A percentile compares a stretch with the other conserved stretches of the same genome.
These are phyloP conservation scores for Salmacisia buchloeana DNA, from an alignment of 1,284 basidiomycete genomes.

Conservation along the genomic window DNA sequence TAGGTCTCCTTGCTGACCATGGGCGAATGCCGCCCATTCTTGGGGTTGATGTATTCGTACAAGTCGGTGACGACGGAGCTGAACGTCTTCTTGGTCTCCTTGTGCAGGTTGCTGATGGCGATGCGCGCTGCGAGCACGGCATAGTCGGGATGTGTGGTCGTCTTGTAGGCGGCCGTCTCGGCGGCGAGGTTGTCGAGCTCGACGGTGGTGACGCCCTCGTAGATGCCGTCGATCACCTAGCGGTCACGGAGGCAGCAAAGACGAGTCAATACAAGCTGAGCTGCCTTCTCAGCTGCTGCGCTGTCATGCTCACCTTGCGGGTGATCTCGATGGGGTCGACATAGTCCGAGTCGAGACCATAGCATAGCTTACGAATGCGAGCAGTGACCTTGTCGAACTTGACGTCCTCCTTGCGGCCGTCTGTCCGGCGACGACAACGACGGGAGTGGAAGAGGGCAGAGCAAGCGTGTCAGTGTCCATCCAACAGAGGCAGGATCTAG, in stretches of 20 bases:
- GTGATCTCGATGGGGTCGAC: constrained; percentile 82
- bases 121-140: constrained; percentile 97
- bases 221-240: constrained; percentile 89
- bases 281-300: neutral
- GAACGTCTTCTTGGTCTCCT: constrained; percentile 97
- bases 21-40: constrained; percentile 71
- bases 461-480: neutral
- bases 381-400: constrained; percentile 55
- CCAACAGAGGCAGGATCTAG: no score
- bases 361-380: constrained; percentile 90
- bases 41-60: constrained; percentile 93
- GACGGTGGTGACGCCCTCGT: constrained; percentile 91
- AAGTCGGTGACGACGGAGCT: constrained; percentile 85
- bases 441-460: neutral
- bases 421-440: neutral
- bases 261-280: neutral
- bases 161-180: constrained; percentile 95
- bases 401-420: constrained; percentile 16
- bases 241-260: constrained; percentile 58
- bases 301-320: constrained; percentile 27
- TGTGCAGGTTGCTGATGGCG: constrained; percentile 97
- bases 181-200: constrained; percentile 77
- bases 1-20: constrained; percentile 91
- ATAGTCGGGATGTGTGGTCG: constrained; percentile 89
- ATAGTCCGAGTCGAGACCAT: constrained; percentile 87